Base-by-base conservation (phyloP, 257 asterid species). In the Rehmannia glutinosa region DNA sequence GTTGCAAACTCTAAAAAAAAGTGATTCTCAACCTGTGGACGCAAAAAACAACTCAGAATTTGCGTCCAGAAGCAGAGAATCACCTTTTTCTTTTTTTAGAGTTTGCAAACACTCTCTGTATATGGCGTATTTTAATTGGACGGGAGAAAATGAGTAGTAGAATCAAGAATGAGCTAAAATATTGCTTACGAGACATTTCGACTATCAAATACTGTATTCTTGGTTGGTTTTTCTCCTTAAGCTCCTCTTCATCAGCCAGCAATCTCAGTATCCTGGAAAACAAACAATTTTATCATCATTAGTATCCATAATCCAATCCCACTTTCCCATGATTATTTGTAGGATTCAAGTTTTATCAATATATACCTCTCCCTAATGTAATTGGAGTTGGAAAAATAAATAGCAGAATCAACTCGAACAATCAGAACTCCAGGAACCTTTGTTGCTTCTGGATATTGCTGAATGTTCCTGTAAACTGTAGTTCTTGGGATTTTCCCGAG, bases 401-500 rank as follows among this genome's bases (percentile, higher is more conserved):
- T 89, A 17, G 92, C 90, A 17, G 96, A 86, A 69, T 89, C 96
- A 51, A 89, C 79, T 63, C 92, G 75, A 6, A 84, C 76, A 51
- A 77, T 72, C 55, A 89, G 63, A 58, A 84, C 69, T 0, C 96
- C 92, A 0, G 87, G 92, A 57, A 83, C 76, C 70, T 78, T 89
- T 6, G 84, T 69, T 38, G 96, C 90, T 62, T 89, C 95, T 0
- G 96, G 92, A 42, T 89, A 89, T 35, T 89, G 96, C 36, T 81
- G 92, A 55, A 78, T 66, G 79, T 86, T 89, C 66, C 96, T 69
- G 36, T 89, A 89, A 51, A 89, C 86, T 6, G 33, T 24, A 15
- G 96, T 86, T 62, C 88, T 76, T 0, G 96, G 95, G 33, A 89
- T 62, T 52, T 73, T 86, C 1, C 96, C 96, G 2, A 84, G 86